A percentile compares a stretch with the other conserved stretches of the same genome.
These are phyloP conservation scores for Aureobasidium musti DNA, from an alignment of 2,329 filamentous ascomycete genomes.

Conservation along the genomic window DNA sequence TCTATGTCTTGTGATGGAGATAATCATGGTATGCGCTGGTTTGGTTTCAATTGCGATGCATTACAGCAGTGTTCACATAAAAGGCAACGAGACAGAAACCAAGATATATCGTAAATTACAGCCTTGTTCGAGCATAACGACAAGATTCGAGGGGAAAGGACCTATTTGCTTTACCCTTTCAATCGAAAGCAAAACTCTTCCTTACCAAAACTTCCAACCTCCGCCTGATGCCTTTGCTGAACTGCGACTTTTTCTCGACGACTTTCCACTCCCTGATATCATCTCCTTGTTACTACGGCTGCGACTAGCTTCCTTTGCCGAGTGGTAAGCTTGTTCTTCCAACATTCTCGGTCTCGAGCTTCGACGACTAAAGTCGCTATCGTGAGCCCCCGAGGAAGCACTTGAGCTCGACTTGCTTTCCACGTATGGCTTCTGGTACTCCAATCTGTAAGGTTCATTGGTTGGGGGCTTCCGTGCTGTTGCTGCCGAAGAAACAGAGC, in stretches of 20 bases:
- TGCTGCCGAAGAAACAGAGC: slow-evolving; percentile 2
- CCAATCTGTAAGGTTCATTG: background rate
- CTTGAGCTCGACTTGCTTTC: slow-evolving; percentile 11
- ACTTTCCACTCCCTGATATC: background rate
- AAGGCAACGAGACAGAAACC: background rate
- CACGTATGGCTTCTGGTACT: slow-evolving; percentile 17
- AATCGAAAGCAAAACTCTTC: background rate
- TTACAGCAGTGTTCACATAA: background rate
- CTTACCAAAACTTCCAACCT: background rate
- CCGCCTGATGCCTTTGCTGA: background rate
- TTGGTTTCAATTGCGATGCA: too few relatives aligned
- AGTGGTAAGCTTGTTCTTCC: background rate
- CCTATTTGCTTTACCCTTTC: too few relatives aligned
- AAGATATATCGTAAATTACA: background rate
- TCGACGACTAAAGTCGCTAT: background rate
- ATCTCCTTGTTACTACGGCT: background rate
- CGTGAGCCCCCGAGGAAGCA: background rate
- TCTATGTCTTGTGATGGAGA: too few relatives aligned
- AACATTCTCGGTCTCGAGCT: slow-evolving; percentile 11
- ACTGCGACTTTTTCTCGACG: background rate
- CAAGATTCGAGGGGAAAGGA: background rate
- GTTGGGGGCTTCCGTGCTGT: slow-evolving; percentile 6
- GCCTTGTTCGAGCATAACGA: background rate
- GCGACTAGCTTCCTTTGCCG: background rate
- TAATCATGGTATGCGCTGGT: too few relatives aligned